Percentiles rank a stretch among this genome's conserved stretches.
Evolutionary conservation across 257 asterid genomes (phyloP).

Genomic region (Primulina eburnea): DNA sequence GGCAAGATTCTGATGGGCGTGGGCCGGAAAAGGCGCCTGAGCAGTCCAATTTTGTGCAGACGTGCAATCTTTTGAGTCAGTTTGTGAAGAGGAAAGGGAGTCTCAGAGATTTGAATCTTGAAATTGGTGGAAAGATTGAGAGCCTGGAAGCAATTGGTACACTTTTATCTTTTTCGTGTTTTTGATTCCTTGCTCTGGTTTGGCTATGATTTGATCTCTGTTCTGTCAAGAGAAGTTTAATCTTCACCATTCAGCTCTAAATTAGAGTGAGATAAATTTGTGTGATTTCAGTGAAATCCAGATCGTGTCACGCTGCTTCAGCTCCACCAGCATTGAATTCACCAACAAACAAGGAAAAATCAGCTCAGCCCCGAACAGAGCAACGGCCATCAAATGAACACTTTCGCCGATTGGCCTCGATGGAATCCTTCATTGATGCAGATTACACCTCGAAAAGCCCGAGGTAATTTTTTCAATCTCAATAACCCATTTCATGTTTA

Average conservation of each 20-base stretch:
- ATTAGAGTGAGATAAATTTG: not conserved
- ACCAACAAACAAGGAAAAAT: slow-evolving; percentile 28
- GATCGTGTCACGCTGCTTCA: slow-evolving; percentile 24
- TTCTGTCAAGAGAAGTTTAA: not conserved
- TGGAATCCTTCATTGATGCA: slow-evolving; percentile 20
- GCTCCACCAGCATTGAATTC: slow-evolving; percentile 31
- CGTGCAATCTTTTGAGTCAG: slow-evolving; percentile 65
- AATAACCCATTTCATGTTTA: not conserved
- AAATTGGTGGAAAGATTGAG: slow-evolving; percentile 41
- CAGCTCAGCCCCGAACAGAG: slow-evolving; percentile 21
- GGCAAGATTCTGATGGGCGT: slow-evolving; percentile 14
- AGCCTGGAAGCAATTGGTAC: slow-evolving; percentile 44
- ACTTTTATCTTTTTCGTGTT: not conserved
- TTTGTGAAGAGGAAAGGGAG: slow-evolving; percentile 55
- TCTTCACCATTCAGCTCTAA: not conserved
- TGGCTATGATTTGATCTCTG: not conserved
- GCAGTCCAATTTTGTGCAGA: slow-evolving; percentile 49
- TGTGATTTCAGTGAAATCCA: slow-evolving; percentile 42
- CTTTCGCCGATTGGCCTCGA: not conserved
- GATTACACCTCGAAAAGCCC: slow-evolving; percentile 30
- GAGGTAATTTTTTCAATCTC: slow-evolving; percentile 30
- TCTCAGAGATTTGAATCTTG: slow-evolving; percentile 51
- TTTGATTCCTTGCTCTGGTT: not conserved
- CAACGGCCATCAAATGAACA: slow-evolving; percentile 15
- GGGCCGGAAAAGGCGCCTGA: slow-evolving; percentile 35